These are phyloP conservation scores for Priceomyces medius DNA, from an alignment of 805 yeast genomes.

Conservation along the genomic window DNA sequence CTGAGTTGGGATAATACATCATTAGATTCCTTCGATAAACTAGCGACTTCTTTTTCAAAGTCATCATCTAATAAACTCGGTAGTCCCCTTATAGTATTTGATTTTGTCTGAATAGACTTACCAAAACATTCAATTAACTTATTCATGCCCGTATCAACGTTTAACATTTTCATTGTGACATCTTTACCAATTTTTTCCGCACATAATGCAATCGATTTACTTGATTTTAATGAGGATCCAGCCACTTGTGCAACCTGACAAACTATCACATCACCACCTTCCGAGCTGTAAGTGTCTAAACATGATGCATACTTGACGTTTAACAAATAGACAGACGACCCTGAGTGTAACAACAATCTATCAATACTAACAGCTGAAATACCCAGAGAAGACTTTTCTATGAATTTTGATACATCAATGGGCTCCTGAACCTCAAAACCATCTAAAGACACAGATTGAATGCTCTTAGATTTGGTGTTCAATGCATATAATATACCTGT, in stretches of 20 bases:
- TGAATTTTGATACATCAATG: slow-evolving; percentile 7
- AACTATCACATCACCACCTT: slow-evolving; percentile 26
- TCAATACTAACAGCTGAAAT: slow-evolving; percentile 39
- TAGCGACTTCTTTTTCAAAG: slow-evolving; percentile 16
- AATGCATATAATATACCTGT: slow-evolving; percentile 27
- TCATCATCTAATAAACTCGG: slow-evolving; percentile 21
- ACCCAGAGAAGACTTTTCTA: not conserved
- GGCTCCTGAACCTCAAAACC: slow-evolving; percentile 20
- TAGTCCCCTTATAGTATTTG: slow-evolving; percentile 27
- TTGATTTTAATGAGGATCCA: slow-evolving; percentile 43
- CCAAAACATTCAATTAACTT: slow-evolving; percentile 69
- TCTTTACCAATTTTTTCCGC: slow-evolving; percentile 42
- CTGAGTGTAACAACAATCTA: slow-evolving; percentile 44
- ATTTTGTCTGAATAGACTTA: slow-evolving; percentile 42
- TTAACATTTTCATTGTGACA: slow-evolving; percentile 43
- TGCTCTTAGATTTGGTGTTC: slow-evolving; percentile 12
- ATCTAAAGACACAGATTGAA: slow-evolving; percentile 23
- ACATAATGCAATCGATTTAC: slow-evolving; percentile 42
- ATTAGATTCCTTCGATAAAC: slow-evolving; percentile 16
- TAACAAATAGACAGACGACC: slow-evolving; percentile 40
- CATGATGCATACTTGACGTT: slow-evolving; percentile 46
- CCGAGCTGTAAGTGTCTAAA: slow-evolving; percentile 24
- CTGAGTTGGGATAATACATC: slow-evolving; percentile 26
- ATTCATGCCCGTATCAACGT: slow-evolving; percentile 64
- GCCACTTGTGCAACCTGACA: slow-evolving; percentile 33